Evolutionary conservation across 805 yeast species (phyloP).

Genomic region (Kuraishia ogatae): DNA sequence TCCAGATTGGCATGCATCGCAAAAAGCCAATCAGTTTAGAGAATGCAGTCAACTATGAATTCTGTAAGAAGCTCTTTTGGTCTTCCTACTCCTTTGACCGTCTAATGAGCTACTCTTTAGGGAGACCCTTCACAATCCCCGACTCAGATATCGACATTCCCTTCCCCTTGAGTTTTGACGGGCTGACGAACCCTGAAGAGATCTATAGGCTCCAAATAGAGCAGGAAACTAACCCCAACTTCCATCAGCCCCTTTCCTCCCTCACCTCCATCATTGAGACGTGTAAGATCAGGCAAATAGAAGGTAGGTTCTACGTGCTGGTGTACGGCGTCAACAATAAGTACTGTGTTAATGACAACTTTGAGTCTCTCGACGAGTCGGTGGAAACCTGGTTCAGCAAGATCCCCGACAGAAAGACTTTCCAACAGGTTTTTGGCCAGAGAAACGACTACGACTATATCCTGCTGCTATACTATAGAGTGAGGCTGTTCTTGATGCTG

Average conservation of each 20-base stretch:
- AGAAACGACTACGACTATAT: constrained; percentile 13
- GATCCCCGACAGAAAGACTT: constrained; percentile 7
- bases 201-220: constrained; percentile 8
- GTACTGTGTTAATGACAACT: constrained; percentile 8
- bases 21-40: constrained; percentile 9
- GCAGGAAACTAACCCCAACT: constrained; percentile 9
- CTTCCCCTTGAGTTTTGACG: constrained; percentile 15
- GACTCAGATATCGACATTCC: constrained; percentile 21
- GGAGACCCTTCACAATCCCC: constrained; percentile 17
- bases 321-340: constrained; percentile 10
- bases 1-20: constrained; percentile 13
- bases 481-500: constrained; percentile 8
- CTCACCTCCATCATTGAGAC: constrained; percentile 12
- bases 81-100: constrained; percentile 19
- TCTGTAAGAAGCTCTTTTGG: constrained; percentile 18
- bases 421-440: constrained; percentile 7
- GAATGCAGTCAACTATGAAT: constrained; percentile 11
- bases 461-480: constrained; percentile 12
- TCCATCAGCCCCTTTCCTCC: constrained; percentile 8
- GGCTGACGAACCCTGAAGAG: constrained; percentile 7
- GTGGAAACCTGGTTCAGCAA: constrained; percentile 10
- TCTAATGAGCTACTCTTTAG: constrained; percentile 16
- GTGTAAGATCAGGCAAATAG: constrained; percentile 11
- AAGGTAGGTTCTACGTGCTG: constrained; percentile 11
- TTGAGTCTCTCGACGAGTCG: constrained; percentile 8